Conservation (phyloP, 352 stramenopile species). For the Globisporangium sylvaticum region DNA sequence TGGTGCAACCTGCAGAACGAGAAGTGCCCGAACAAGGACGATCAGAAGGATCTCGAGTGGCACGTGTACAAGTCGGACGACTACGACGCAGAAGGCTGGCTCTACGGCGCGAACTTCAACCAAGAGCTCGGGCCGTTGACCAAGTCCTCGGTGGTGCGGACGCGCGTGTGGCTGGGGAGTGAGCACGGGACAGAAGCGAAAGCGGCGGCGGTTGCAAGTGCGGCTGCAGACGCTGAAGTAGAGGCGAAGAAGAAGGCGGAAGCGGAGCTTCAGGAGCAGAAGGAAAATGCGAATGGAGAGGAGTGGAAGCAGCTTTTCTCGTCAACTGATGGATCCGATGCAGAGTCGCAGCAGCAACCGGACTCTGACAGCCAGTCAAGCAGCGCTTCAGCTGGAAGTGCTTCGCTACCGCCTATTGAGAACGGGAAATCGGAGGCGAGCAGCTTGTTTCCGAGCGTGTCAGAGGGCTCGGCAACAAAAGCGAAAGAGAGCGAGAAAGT, state of each 20-base stretch:
- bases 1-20: slow-evolving; percentile 55
- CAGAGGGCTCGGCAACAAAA: background rate
- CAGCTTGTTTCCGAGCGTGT: background rate
- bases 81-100: slow-evolving; percentile 84
- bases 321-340: slow-evolving; percentile 3
- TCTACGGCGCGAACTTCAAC: slow-evolving; percentile 70
- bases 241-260: background rate
- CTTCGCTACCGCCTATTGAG: slow-evolving; percentile 19
- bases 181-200: slow-evolving; percentile 29
- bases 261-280: background rate
- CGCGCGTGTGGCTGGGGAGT: slow-evolving; percentile 69
- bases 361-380: background rate
- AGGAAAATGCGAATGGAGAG: slow-evolving; percentile 13
- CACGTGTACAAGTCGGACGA: slow-evolving; percentile 80
- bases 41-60: slow-evolving; percentile 64
- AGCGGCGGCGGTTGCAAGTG: slow-evolving; percentile 11
- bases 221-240: background rate
- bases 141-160: slow-evolving; percentile 64
- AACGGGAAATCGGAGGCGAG: background rate
- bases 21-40: slow-evolving; percentile 42
- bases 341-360: background rate
- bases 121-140: slow-evolving; percentile 64
- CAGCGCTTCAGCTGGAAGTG: slow-evolving; percentile 11
- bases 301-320: slow-evolving; percentile 47
- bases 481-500: slow-evolving; percentile 6